Percentiles rank a stretch among this genome's conserved stretches.
Conservation (phyloP, 1,284 basidiomycete species). For the Boletus hoseneyae region DNA sequence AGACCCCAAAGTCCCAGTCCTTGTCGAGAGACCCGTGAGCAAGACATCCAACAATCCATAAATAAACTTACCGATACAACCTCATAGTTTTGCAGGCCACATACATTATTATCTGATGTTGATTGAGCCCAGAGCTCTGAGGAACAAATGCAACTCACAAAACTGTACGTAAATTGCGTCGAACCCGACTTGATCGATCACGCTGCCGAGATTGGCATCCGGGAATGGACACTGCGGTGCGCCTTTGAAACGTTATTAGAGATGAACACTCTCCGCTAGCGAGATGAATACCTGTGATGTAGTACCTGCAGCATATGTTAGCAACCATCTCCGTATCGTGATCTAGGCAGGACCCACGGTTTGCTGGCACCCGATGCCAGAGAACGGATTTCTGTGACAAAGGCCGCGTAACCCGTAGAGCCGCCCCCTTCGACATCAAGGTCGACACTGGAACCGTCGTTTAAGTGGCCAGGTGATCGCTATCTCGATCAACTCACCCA, state of each 20-base stretch:
- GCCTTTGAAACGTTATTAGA: constrained; percentile 5
- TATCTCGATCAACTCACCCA: constrained; percentile 40
- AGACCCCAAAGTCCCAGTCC: constrained; percentile 53
- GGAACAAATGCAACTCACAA: constrained; percentile 31
- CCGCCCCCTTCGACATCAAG: constrained; percentile 65
- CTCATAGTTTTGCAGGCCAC: constrained; percentile 45
- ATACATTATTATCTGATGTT: constrained; percentile 52
- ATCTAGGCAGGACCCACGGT: constrained; percentile 34
- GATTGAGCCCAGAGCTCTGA: not conserved
- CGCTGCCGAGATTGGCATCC: constrained; percentile 52
- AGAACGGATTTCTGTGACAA: constrained; percentile 50
- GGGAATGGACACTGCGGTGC: constrained; percentile 68
- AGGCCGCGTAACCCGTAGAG: constrained; percentile 49
- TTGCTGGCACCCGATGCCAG: constrained; percentile 50
- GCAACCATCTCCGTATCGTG: not conserved
- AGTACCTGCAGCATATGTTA: constrained; percentile 42
- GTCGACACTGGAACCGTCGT: constrained; percentile 44
- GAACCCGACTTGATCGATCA: constrained; percentile 53
- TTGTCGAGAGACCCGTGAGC: constrained; percentile 15
- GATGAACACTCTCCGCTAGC: not conserved
- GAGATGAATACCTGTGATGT: constrained; percentile 42
- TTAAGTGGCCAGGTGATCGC: not conserved
- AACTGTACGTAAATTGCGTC: constrained; percentile 66
- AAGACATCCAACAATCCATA: not conserved
- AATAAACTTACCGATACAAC: constrained; percentile 38